Percentiles rank a stretch among this genome's conserved stretches.
Evolutionary conservation across 2,329 filamentous ascomycete genomes (phyloP).

Genomic region (Rhynchosporium graminicola): DNA sequence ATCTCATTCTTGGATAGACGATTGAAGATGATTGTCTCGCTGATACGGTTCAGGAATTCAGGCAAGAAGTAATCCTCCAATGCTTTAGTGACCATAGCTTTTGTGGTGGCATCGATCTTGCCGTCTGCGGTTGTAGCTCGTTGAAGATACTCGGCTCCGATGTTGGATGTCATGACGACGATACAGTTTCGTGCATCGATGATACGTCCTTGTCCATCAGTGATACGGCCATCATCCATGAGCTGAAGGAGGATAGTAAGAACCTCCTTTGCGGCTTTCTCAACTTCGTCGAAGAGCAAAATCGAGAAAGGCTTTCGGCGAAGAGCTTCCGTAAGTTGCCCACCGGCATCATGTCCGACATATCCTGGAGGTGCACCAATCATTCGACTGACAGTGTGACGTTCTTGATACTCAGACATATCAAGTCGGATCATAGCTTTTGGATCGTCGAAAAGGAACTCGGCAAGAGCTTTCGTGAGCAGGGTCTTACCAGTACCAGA

Average conservation of each 20-base stretch:
- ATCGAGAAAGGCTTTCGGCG: constrained; percentile 97
- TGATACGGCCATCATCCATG: constrained; percentile 98
- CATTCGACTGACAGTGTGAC: constrained; percentile 93
- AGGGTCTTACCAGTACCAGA: constrained; percentile 98
- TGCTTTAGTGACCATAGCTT: constrained; percentile 86
- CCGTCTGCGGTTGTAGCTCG: constrained; percentile 78
- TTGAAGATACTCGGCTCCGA: constrained; percentile 91
- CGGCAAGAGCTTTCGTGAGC: constrained; percentile 92
- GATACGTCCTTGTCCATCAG: constrained; percentile 92
- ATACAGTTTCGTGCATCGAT: constrained; percentile 98
- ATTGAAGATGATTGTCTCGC: constrained; percentile 96
- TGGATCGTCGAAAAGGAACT: constrained; percentile 96
- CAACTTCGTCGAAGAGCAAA: constrained; percentile 94
- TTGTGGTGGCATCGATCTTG: constrained; percentile 80
- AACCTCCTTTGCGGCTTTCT: constrained; percentile 98
- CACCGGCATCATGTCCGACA: constrained; percentile 92
- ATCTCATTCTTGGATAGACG: constrained; percentile 88
- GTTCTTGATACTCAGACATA: constrained; percentile 99
- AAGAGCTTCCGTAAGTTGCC: constrained; percentile 91
- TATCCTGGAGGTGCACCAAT: constrained; percentile 97
- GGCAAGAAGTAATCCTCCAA: constrained; percentile 96
- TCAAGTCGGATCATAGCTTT: constrained; percentile 99
- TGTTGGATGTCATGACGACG: constrained; percentile 98
- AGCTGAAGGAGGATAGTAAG: constrained; percentile 97
- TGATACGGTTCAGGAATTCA: constrained; percentile 98